Base-by-base conservation (phyloP, 2,329 filamentous ascomycete genomes). In the Grosmannia penicillata region DNA sequence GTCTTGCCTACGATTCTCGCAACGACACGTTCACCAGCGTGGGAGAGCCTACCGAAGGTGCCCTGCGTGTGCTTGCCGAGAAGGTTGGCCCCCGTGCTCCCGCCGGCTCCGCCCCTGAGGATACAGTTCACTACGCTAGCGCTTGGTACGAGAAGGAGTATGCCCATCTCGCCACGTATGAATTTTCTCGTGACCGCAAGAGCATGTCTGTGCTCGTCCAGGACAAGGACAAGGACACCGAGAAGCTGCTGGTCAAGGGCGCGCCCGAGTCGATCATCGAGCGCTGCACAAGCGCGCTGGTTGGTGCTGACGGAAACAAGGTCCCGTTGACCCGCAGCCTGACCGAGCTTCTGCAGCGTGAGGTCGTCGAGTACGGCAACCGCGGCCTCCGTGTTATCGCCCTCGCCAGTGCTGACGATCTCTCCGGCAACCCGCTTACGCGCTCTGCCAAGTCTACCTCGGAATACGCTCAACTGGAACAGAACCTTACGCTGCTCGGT, bases 131-230 rank as follows among this genome's bases (percentile, higher is more conserved):
- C 62, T 74, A 80, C 51, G 78, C 85, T 42, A 96, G 86, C 64
- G 71, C 77, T 47, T 78, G 78, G 61, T 95, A 94, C 56, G 87
- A 93, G 61, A 69, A 75, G 48, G 71, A 74, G 48, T 73, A 78
- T 36, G 75, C 76, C 37, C 76, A 81, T 30, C 68, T 94, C 40
- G 80, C 87, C 8, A 94, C 86, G 10, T 98, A 85, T 51, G 91
- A 98, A 56, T 98, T 98, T 62, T 96, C 91, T 1, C 78, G 91
- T 50, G 91, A 98, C 59, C 77, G 91, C 45, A 98, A 98, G 74
- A 96, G 89, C 61, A 98, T 98, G 91, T 98, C 91, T 34, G 93
- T 98, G 26, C 65, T 96, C 42, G 84, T 93, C 45, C 72, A 80
- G 47, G 70, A 72, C 39, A 78, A 72, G 40, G 66, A 68, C 36